phyloP scores from a whole-genome alignment of 1,284 basidiomycete genomes.

The Austroboletus rostrupii region DNA sequence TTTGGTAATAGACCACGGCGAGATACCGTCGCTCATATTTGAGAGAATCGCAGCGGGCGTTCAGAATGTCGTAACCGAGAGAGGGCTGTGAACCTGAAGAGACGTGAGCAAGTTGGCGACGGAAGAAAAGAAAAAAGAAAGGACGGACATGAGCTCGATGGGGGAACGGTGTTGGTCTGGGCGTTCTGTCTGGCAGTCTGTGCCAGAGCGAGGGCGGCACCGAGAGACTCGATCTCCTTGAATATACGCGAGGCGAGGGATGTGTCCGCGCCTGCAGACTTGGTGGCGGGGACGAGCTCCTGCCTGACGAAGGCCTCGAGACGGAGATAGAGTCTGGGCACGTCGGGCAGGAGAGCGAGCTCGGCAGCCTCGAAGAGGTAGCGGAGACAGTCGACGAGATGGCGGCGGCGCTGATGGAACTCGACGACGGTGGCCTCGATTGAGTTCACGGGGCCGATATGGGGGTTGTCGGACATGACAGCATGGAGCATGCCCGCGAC shows the following conservation, averaged over 20 bases:
- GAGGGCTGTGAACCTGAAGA: slow-evolving; percentile 37
- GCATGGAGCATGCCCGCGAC: slow-evolving; percentile 65
- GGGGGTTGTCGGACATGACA: slow-evolving; percentile 61
- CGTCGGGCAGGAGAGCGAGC: slow-evolving; percentile 36
- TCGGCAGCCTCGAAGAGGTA: slow-evolving; percentile 47
- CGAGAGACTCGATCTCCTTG: slow-evolving; percentile 58
- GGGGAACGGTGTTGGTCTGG: slow-evolving; percentile 53
- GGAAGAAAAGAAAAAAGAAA: rapidly evolving
- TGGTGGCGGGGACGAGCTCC: slow-evolving; percentile 44
- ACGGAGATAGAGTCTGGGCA: slow-evolving; percentile 43
- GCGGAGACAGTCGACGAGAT: slow-evolving; percentile 63
- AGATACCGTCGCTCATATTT: slow-evolving; percentile 69
- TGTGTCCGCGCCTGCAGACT: slow-evolving; percentile 31
- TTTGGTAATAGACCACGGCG: slow-evolving; percentile 55
- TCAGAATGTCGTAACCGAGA: slow-evolving; percentile 63
- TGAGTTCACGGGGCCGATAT: slow-evolving; percentile 49
- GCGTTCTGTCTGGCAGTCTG: slow-evolving; percentile 59
- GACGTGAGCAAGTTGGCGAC: slow-evolving; percentile 1
- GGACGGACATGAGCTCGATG: slow-evolving; percentile 48
- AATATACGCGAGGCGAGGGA: slow-evolving; percentile 56
- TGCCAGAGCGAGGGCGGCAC: slow-evolving; percentile 47
- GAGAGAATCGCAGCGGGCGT: slow-evolving; percentile 64
- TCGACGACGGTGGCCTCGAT: slow-evolving; percentile 64
- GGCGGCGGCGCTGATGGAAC: slow-evolving; percentile 63
- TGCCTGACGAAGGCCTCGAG: slow-evolving; percentile 51